Percentiles rank a stretch among this genome's conserved stretches.
Evolutionary conservation across 371 early-diverging fungal species (phyloP).

Genomic region (Blakeslea trispora): DNA sequence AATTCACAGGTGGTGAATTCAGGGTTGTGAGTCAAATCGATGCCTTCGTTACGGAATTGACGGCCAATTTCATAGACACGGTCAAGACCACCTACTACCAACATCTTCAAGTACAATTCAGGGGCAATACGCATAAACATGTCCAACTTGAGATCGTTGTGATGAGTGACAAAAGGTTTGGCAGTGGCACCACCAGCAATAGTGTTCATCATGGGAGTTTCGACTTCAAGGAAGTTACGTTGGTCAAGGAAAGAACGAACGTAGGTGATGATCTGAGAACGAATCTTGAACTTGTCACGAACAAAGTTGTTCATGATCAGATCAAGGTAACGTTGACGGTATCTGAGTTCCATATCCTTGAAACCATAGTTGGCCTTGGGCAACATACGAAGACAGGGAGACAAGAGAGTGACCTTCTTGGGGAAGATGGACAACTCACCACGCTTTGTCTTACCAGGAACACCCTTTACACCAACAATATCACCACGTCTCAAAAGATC

Average conservation of each 20-base stretch:
- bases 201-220: conserved; percentile 99
- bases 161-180: conserved; percentile 99
- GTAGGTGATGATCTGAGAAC: conserved; percentile 94
- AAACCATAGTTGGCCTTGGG: conserved; percentile 97
- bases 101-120: conserved; percentile 98
- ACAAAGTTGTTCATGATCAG: conserved; percentile 98
- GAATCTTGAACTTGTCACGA: conserved; percentile 91
- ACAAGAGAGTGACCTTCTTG: conserved; percentile 80
- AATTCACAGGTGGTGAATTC: conserved; percentile 99
- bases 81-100: conserved; percentile 98
- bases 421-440: conserved; percentile 98
- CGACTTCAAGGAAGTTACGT: conserved; percentile 98
- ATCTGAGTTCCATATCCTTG: conserved; percentile 95
- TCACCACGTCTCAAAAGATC: conserved; percentile 95
- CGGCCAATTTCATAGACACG: conserved; percentile 99
- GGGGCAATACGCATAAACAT: conserved; percentile 99
- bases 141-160: conserved; percentile 99
- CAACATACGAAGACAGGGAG: conserved; percentile 97
- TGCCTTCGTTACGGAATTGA: conserved; percentile 99
- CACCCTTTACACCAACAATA: conserved; percentile 96
- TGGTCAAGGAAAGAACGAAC: conserved; percentile 94
- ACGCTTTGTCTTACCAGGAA: conserved; percentile 91
- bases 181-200: conserved; percentile 99
- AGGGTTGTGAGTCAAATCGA: conserved; percentile 99
- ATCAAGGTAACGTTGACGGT: conserved; percentile 99